phyloP scores from a whole-genome alignment of 1,139 yeast genomes.

The Candida pseudoviswanathii region DNA sequence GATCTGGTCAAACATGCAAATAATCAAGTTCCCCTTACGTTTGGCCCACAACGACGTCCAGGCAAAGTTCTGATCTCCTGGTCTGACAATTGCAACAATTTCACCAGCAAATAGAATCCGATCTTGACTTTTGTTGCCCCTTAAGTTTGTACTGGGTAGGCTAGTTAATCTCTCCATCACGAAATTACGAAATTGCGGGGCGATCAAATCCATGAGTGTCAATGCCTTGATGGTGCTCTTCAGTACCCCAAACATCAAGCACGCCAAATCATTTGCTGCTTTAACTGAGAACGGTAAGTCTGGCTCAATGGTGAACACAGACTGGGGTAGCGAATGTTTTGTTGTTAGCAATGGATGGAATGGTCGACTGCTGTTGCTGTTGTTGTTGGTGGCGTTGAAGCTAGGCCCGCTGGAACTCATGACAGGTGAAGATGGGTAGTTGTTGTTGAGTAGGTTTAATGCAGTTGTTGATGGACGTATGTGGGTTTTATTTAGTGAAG shows the following conservation, averaged over 20 bases:
- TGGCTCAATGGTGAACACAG: constrained; percentile 78
- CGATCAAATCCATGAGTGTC: constrained; percentile 74
- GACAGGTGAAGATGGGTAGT: constrained; percentile 1
- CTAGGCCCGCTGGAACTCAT: not conserved
- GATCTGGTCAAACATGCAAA: constrained; percentile 86
- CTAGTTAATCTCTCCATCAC: constrained; percentile 57
- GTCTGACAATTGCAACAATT: constrained; percentile 56
- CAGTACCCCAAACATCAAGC: constrained; percentile 82
- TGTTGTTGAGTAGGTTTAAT: constrained; percentile 25
- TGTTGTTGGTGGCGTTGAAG: constrained; percentile 3
- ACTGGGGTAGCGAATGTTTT: constrained; percentile 71
- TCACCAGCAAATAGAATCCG: constrained; percentile 54
- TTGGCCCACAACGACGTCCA: constrained; percentile 93
- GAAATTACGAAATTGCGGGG: constrained; percentile 70
- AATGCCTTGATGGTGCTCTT: constrained; percentile 62
- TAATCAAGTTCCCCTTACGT: constrained; percentile 64
- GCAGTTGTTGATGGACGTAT: constrained; percentile 31
- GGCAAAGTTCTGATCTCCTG: constrained; percentile 53
- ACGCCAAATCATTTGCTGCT: constrained; percentile 89
- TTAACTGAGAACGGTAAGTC: constrained; percentile 79
- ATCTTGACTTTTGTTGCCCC: constrained; percentile 17
- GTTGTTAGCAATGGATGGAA: constrained; percentile 66
- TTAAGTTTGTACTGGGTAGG: constrained; percentile 3
- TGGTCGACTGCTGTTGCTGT: constrained; percentile 34
- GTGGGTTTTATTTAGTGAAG: constrained; percentile 15